A percentile compares a stretch with the other conserved stretches of the same genome.
These are phyloP conservation scores for Salix udensis DNA, from an alignment of 345 rosid genomes.

Conservation along the genomic window DNA sequence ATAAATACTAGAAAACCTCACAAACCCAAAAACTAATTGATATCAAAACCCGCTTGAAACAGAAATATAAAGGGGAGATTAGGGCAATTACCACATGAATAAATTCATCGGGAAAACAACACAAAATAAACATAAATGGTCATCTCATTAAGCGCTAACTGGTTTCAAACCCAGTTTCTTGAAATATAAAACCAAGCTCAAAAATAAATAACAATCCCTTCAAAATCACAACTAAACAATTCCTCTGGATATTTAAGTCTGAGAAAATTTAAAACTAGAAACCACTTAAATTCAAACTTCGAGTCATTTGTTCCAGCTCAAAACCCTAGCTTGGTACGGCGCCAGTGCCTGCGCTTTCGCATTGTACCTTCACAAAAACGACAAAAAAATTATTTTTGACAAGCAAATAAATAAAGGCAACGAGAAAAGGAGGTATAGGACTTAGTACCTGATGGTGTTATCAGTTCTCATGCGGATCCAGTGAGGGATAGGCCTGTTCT, in stretches of 20 bases:
- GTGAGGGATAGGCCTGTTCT: slow-evolving; percentile 30
- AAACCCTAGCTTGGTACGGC: slow-evolving; percentile 67
- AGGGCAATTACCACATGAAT: neutral
- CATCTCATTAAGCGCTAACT: neutral
- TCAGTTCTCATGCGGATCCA: slow-evolving; percentile 30
- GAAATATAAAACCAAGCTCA: neutral
- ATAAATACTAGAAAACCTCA: neutral
- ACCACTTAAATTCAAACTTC: neutral
- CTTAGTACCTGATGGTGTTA: slow-evolving; percentile 21
- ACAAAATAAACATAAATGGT: neutral
- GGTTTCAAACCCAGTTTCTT: neutral
- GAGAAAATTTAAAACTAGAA: neutral
- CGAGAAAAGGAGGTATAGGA: neutral
- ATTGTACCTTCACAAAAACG: slow-evolving; percentile 39
- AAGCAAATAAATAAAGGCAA: neutral
- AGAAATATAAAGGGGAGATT: neutral
- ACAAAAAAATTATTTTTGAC: too few species aligned
- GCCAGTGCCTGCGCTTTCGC: slow-evolving; percentile 76
- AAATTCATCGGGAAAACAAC: too few species aligned
- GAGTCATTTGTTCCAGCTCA: slow-evolving; percentile 18
- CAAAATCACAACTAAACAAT: slow-evolving; percentile 1
- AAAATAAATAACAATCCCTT: neutral
- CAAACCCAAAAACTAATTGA: neutral
- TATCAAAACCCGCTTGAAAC: neutral
- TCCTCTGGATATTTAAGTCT: neutral